Conservation (phyloP, 1,284 basidiomycete genomes). For the Fistulinella cinereoalba region DNA sequence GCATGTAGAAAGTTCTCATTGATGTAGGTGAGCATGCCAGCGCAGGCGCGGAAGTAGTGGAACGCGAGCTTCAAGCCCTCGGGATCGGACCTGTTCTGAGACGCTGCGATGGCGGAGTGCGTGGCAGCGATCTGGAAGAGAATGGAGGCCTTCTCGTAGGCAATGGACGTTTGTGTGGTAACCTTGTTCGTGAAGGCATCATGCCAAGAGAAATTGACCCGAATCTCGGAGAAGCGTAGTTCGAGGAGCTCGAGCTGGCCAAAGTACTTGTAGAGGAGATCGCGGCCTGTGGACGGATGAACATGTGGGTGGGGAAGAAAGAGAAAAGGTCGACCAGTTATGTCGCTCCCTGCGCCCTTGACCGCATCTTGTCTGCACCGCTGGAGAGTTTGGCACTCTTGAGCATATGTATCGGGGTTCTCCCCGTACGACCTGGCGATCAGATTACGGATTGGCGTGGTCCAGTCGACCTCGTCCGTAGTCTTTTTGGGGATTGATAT, state of each 20-base stretch:
- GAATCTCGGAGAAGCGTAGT: conserved; percentile 93
- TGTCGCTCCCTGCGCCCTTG: conserved; percentile 90
- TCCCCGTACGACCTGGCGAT: conserved; percentile 95
- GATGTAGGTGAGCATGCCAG: conserved; percentile 98
- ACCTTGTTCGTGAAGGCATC: conserved; percentile 95
- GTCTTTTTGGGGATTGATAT: conserved; percentile 76
- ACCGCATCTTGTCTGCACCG: conserved; percentile 95
- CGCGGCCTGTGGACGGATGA: conserved; percentile 59
- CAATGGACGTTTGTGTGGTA: conserved; percentile 93
- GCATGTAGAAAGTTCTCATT: conserved; percentile 99
- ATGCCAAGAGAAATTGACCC: conserved; percentile 94
- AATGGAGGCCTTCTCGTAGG: conserved; percentile 97
- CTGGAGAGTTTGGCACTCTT: conserved; percentile 83
- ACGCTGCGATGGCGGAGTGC: conserved; percentile 85
- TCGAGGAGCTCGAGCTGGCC: conserved; percentile 98
- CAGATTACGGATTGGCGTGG: conserved; percentile 78
- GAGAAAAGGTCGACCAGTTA: conserved; percentile 64
- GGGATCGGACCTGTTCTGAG: conserved; percentile 81
- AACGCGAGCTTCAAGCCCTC: conserved; percentile 97
- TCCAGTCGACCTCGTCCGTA: conserved; percentile 90
- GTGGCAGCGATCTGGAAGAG: conserved; percentile 97
- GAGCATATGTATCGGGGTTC: conserved; percentile 81
- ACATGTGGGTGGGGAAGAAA: not conserved
- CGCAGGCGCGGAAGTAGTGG: conserved; percentile 88
- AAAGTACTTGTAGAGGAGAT: conserved; percentile 98